These are phyloP conservation scores for Ophiognomonia clavigignenti-juglandacearum DNA, from an alignment of 2,329 filamentous ascomycete species.

Conservation along the genomic window DNA sequence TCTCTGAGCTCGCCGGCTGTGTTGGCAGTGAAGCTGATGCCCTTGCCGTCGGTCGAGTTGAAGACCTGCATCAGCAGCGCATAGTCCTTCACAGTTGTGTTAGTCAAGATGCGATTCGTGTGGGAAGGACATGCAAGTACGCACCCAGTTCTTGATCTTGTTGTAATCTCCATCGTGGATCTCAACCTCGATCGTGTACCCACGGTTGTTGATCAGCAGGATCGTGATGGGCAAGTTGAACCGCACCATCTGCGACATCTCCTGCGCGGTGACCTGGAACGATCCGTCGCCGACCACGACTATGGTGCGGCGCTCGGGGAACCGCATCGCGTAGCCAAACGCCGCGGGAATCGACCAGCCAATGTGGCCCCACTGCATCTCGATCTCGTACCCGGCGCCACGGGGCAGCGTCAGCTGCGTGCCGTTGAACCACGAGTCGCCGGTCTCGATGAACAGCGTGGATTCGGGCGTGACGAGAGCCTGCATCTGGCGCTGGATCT, in stretches of 20 bases:
- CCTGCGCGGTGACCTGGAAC: constrained; percentile 32
- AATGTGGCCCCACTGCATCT: constrained; percentile 27
- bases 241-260: constrained; percentile 31
- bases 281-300: constrained; percentile 31
- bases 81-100: too few relatives aligned
- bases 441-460: constrained; percentile 23
- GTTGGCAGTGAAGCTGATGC: constrained; percentile 19
- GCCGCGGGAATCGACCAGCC: constrained; percentile 24
- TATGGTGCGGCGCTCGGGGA: constrained; percentile 23
- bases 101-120: too few relatives aligned
- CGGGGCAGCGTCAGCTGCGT: constrained; percentile 21
- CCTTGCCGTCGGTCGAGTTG: constrained; percentile 21
- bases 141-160: constrained; percentile 29
- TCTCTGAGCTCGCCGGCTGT: constrained; percentile 21
- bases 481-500: constrained; percentile 22
- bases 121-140: too few relatives aligned
- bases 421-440: constrained; percentile 26
- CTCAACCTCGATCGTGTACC: constrained; percentile 34
- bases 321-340: constrained; percentile 22
- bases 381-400: constrained; percentile 24
- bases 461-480: constrained; percentile 18
- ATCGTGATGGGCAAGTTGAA: constrained; percentile 27
- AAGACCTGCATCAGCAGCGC: constrained; percentile 22
- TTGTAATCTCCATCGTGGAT: constrained; percentile 31
- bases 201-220: constrained; percentile 31